phyloP scores from a whole-genome alignment of 2,329 filamentous ascomycete genomes.

The Trichoderma gracile region DNA sequence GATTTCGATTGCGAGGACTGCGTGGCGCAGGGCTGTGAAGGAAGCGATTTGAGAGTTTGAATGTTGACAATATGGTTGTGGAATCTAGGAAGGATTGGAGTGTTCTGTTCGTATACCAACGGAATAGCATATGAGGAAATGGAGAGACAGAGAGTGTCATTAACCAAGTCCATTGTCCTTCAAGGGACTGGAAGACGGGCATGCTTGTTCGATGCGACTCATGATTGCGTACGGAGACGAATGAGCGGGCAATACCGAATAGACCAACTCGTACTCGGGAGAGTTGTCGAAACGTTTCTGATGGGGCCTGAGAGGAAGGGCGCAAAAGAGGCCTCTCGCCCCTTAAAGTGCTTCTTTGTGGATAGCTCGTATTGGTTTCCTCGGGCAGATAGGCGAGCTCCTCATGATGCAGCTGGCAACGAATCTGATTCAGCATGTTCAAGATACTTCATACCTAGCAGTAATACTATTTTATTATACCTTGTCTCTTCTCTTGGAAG shows the following conservation, averaged over 20 bases:
- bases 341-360: neutral
- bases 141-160: neutral
- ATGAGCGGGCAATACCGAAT: neutral
- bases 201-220: neutral
- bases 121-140: neutral
- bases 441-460: neutral
- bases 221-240: neutral
- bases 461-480: neutral
- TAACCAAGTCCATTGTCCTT: neutral
- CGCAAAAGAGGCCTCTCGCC: slow-evolving; percentile 3
- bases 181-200: neutral
- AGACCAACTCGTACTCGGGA: neutral
- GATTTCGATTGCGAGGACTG: neutral
- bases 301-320: neutral
- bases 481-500: neutral
- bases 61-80: neutral
- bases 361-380: neutral
- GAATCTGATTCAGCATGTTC: neutral
- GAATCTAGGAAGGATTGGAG: neutral
- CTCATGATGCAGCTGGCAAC: neutral
- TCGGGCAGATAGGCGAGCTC: neutral
- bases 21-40: neutral
- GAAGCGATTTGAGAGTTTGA: neutral
- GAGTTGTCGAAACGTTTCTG: neutral
- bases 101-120: neutral